Evolutionary conservation across 768 basidiomycete species (phyloP).

Genomic region (Auricularia sp.): DNA sequence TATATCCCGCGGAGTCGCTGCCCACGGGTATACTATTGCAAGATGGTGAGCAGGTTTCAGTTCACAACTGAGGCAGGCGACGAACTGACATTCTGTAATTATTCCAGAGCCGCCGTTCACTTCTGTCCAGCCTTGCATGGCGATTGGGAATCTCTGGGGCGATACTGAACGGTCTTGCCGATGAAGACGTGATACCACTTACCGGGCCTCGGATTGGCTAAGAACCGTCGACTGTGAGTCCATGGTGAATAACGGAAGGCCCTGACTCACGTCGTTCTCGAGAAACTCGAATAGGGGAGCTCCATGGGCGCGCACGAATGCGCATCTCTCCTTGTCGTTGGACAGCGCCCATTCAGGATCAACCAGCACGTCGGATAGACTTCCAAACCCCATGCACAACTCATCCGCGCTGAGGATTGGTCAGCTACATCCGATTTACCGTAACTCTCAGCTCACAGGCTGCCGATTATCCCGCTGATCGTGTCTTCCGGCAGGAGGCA

Average conservation of each 20-base stretch:
- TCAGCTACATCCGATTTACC: no score
- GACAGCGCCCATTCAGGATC: constrained; percentile 18
- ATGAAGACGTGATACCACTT: neutral
- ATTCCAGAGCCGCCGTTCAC: neutral
- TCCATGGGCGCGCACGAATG: neutral
- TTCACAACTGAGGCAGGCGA: no score
- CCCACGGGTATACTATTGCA: constrained; percentile 6
- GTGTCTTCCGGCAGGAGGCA: constrained; percentile 18
- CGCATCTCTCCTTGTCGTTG: neutral
- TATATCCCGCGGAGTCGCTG: neutral
- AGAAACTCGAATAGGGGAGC: neutral
- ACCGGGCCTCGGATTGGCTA: neutral
- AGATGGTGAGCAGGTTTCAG: no score
- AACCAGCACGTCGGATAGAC: constrained; percentile 25
- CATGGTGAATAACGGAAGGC: neutral
- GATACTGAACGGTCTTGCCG: neutral
- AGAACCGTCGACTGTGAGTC: neutral
- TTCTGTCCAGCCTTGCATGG: neutral
- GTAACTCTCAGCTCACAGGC: neutral
- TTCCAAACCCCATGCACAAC: constrained; percentile 14
- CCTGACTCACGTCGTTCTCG: neutral
- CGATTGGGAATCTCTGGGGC: neutral
- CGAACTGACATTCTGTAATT: neutral
- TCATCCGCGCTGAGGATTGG: constrained; percentile 9
- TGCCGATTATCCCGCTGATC: neutral